Conservation (phyloP, 495 filamentous ascomycete species). For the Tuber microsphaerosporum region DNA sequence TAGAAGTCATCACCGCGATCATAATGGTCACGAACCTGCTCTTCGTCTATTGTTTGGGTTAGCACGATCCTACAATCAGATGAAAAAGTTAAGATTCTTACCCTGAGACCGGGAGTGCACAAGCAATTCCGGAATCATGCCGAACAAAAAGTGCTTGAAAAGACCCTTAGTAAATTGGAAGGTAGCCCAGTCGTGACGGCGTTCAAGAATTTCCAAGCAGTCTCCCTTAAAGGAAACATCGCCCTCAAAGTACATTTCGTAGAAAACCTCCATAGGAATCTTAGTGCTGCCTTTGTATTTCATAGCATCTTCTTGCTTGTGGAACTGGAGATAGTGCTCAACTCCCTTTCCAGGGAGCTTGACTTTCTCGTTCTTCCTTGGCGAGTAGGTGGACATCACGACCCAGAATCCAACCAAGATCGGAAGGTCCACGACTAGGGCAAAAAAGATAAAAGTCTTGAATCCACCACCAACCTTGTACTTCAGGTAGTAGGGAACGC, state of each 20-base stretch:
- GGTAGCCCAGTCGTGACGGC: slow-evolving; percentile 79
- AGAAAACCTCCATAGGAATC: slow-evolving; percentile 80
- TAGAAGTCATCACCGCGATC: slow-evolving; percentile 86
- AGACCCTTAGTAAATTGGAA: slow-evolving; percentile 68
- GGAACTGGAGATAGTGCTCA: slow-evolving; percentile 79
- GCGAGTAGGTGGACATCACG: slow-evolving; percentile 56
- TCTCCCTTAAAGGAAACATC: slow-evolving; percentile 83
- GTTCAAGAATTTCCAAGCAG: slow-evolving; percentile 69
- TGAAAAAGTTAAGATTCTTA: slow-evolving; percentile 39
- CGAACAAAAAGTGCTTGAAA: slow-evolving; percentile 63
- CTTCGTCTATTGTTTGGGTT: slow-evolving; percentile 56
- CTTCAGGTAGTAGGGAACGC: slow-evolving; percentile 60
- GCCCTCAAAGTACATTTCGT: slow-evolving; percentile 83
- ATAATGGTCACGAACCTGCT: slow-evolving; percentile 81
- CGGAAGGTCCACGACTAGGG: slow-evolving; percentile 57
- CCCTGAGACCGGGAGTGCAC: slow-evolving; percentile 73
- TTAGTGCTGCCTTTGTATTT: slow-evolving; percentile 71
- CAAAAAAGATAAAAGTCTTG: slow-evolving; percentile 66
- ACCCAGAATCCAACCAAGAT: slow-evolving; percentile 68
- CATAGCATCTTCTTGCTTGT: slow-evolving; percentile 61
- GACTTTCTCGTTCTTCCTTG: slow-evolving; percentile 72
- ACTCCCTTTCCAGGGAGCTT: slow-evolving; percentile 67
- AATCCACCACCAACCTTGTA: slow-evolving; percentile 64
- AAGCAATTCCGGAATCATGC: slow-evolving; percentile 66
- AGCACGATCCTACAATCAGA: slow-evolving; percentile 11